These are phyloP conservation scores for Fragaria vesca DNA, from an alignment of 306 rosid species.

Conservation along the genomic window DNA sequence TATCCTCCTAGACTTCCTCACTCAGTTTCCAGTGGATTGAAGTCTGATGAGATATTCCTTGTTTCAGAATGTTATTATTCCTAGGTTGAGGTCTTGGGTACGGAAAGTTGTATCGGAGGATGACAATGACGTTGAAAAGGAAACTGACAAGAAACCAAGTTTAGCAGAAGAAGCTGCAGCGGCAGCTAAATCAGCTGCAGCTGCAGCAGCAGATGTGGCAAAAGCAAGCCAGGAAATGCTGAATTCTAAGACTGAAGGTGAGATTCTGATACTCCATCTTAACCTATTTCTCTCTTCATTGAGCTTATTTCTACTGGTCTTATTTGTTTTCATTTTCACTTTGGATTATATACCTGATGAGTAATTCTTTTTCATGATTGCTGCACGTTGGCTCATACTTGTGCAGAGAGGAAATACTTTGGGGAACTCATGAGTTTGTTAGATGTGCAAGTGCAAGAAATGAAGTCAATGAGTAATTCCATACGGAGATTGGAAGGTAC, in stretches of 20 bases:
- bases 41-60: slow-evolving; percentile 24
- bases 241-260: slow-evolving; percentile 79
- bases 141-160: slow-evolving; percentile 54
- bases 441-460: slow-evolving; percentile 78
- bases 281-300: slow-evolving; percentile 16
- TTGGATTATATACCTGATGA: not conserved
- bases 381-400: slow-evolving; percentile 30
- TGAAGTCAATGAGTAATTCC: slow-evolving; percentile 82
- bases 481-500: slow-evolving; percentile 84
- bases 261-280: slow-evolving; percentile 12
- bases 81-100: slow-evolving; percentile 90
- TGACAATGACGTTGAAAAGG: slow-evolving; percentile 44
- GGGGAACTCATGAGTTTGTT: slow-evolving; percentile 58
- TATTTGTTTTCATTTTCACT: slow-evolving; percentile 1
- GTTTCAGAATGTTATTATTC: slow-evolving; percentile 75
- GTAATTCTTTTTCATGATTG: slow-evolving; percentile 7
- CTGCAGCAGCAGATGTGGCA: slow-evolving; percentile 93
- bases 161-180: slow-evolving; percentile 74
- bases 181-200: slow-evolving; percentile 96
- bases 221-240: slow-evolving; percentile 77
- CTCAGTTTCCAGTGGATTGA: slow-evolving; percentile 19
- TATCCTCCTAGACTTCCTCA: slow-evolving; percentile 9
- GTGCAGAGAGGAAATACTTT: slow-evolving; percentile 59
- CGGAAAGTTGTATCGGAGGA: slow-evolving; percentile 72
- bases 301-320: slow-evolving; percentile 9